A percentile compares a stretch with the other conserved stretches of the same genome.
Evolutionary conservation across 202 grass and related monocot genomes (phyloP).

Genomic region (Setaria viridis): DNA sequence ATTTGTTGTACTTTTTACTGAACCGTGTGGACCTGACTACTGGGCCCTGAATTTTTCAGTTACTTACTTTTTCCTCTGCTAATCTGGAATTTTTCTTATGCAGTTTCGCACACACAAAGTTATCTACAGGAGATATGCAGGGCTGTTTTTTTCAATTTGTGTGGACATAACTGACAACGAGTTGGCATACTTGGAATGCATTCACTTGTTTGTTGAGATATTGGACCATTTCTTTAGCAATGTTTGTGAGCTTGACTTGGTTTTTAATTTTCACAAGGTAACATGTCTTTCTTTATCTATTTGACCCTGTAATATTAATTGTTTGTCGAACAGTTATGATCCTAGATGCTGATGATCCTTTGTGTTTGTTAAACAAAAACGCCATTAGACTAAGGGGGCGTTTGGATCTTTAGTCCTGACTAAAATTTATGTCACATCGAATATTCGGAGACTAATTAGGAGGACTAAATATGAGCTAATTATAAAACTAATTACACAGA

Average conservation of each 20-base stretch:
- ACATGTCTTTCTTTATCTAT: background rate
- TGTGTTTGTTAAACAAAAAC: background rate
- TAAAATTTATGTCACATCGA: too few relatives aligned
- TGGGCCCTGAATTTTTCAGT: background rate
- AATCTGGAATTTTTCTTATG: conserved; percentile 15
- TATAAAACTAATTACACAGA: too few relatives aligned
- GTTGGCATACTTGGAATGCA: conserved; percentile 94
- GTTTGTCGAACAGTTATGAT: background rate
- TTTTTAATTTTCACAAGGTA: conserved; percentile 46
- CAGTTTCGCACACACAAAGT: conserved; percentile 73
- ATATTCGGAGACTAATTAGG: too few relatives aligned
- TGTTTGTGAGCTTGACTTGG: conserved; percentile 87
- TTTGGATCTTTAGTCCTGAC: too few relatives aligned
- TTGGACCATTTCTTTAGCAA: conserved; percentile 85
- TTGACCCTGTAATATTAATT: background rate
- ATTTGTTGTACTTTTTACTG: background rate
- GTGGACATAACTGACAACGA: conserved; percentile 99
- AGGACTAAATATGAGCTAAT: too few relatives aligned
- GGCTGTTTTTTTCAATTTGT: conserved; percentile 94
- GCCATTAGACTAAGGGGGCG: background rate
- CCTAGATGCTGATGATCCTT: background rate
- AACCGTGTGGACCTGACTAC: background rate
- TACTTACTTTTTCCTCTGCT: background rate
- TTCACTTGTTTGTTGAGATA: conserved; percentile 99
- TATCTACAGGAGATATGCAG: conserved; percentile 99